Evolutionary conservation across 495 filamentous ascomycete genomes (phyloP), one percentile per base, ranked within the genome.

Genomic region (Lasiosphaeriaceae sp.): DNA sequence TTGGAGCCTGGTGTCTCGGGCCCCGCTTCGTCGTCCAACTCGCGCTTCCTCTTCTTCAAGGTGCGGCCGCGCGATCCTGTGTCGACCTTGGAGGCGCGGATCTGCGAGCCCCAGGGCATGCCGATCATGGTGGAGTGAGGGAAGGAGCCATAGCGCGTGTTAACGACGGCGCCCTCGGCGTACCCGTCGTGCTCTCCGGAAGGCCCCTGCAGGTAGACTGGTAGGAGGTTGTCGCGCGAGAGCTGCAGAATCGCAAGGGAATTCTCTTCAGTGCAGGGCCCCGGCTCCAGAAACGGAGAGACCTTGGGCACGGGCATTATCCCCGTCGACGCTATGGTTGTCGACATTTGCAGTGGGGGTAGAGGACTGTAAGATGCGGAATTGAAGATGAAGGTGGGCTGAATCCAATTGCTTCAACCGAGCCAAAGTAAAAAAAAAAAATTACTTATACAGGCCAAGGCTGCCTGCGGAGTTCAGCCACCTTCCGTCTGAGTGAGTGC

Each of bases 61-160:
- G n/a, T n/a, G 35, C 84, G 78, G 22, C 87, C 89, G 59, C 90
- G 74, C 11, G 89, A 92, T 11, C 92, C 92, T 1, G 90, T 95
- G 69, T 96, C 90, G 47, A 95, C 91, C 43, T 86, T 81, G n/a
- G 89, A 93, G 4, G 94, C 93, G 43, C 86, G 80, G 24, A 97
- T 86, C 66, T 97, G 94, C 6, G 88, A 88, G 46, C 94, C 94
- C 92, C 92, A 97, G 50, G 90, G 87, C 47, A 90, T 75, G 16
- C 81, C 76, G 66, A 94, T 73, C 51, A 99, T 77, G 1, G 94
- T 96, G 47, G 78, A 87, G 73, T 97, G 93, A 0, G 94, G 94
- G 64, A 95, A 99, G 4, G 91, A 93, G 22, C 94, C 94, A 65
- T 96, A 99, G 11, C 92, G 86, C 2, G 94, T 99, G 69, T 94